Evolutionary conservation across 2,329 filamentous ascomycete species (phyloP).

Genomic region (Colletotrichum eleusines): DNA sequence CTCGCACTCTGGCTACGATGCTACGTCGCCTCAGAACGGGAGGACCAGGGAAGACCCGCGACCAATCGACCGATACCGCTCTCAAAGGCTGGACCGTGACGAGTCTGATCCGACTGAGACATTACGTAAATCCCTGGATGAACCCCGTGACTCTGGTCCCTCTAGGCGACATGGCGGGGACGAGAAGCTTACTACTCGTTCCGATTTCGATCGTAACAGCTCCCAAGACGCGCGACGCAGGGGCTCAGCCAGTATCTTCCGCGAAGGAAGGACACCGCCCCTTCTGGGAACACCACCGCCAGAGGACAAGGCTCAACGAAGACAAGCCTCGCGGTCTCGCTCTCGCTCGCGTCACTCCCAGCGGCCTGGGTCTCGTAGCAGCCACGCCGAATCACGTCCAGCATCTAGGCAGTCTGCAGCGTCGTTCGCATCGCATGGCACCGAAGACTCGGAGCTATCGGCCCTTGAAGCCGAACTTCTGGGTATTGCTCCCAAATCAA

Average conservation of each 20-base stretch:
- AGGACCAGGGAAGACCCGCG: constrained; percentile 21
- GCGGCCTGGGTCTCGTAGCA: constrained; percentile 26
- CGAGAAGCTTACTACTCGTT: background rate
- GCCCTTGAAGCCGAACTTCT: constrained; percentile 55
- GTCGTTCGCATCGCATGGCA: constrained; percentile 26
- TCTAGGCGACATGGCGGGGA: constrained; percentile 12
- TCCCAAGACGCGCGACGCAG: constrained; percentile 18
- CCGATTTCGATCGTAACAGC: constrained; percentile 20
- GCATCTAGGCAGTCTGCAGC: constrained; percentile 33
- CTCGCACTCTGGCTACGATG: constrained; percentile 4
- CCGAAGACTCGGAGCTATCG: constrained; percentile 51
- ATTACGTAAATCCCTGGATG: background rate
- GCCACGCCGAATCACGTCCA: constrained; percentile 35
- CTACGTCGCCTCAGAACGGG: constrained; percentile 13
- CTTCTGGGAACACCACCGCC: constrained; percentile 19
- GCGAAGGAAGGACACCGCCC: constrained; percentile 2
- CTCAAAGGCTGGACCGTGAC: constrained; percentile 15
- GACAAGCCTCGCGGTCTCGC: constrained; percentile 3
- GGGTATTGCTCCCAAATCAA: constrained; percentile 49
- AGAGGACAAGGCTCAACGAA: constrained; percentile 23
- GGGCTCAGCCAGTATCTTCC: constrained; percentile 9
- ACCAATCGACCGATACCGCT: constrained; percentile 24
- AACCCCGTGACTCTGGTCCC: constrained; percentile 6
- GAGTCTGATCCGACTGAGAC: constrained; percentile 16
- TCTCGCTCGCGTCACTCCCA: constrained; percentile 23